These are phyloP conservation scores for Zygoascus ofunaensis DNA, from an alignment of 805 yeast genomes.

Conservation along the genomic window DNA sequence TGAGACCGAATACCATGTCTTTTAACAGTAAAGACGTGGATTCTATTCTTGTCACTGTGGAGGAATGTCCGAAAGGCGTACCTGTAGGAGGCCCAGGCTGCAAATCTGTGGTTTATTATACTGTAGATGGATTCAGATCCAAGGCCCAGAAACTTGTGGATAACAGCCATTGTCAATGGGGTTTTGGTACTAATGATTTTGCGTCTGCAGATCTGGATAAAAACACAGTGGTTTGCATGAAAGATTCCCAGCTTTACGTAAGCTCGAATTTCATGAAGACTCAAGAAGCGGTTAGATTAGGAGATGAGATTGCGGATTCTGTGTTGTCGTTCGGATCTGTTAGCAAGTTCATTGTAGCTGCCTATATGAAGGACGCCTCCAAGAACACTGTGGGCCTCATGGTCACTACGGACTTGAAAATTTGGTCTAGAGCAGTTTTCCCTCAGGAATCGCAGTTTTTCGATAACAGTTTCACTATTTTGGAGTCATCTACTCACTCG, in stretches of 20 bases:
- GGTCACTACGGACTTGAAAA: conserved; percentile 28
- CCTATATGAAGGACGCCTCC: conserved; percentile 24
- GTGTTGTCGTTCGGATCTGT: conserved; percentile 30
- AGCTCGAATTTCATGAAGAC: conserved; percentile 41
- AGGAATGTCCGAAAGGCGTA: conserved; percentile 28
- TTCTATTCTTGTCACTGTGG: conserved; percentile 32
- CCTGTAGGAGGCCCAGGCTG: conserved; percentile 25
- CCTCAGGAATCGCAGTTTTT: conserved; percentile 22
- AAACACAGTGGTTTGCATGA: conserved; percentile 36
- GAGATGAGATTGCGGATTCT: conserved; percentile 27
- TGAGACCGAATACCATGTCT: conserved; percentile 22
- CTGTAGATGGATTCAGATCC: conserved; percentile 39
- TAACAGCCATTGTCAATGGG: conserved; percentile 22
- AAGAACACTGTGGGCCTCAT: conserved; percentile 22
- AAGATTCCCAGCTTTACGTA: conserved; percentile 29
- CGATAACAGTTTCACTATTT: conserved; percentile 24
- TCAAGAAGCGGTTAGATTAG: conserved; percentile 24
- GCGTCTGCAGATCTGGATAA: conserved; percentile 21
- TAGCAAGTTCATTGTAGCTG: conserved; percentile 30
- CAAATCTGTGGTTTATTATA: conserved; percentile 32
- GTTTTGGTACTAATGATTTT: conserved; percentile 19
- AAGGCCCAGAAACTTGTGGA: conserved; percentile 26
- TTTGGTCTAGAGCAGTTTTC: conserved; percentile 30
- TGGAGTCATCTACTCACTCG: conserved; percentile 34
- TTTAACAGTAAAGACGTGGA: conserved; percentile 36